A percentile compares a stretch with the other conserved stretches of the same genome.
Evolutionary conservation across 2,329 filamentous ascomycete species (phyloP).

Genomic region (Cryphonectria naterciae): DNA sequence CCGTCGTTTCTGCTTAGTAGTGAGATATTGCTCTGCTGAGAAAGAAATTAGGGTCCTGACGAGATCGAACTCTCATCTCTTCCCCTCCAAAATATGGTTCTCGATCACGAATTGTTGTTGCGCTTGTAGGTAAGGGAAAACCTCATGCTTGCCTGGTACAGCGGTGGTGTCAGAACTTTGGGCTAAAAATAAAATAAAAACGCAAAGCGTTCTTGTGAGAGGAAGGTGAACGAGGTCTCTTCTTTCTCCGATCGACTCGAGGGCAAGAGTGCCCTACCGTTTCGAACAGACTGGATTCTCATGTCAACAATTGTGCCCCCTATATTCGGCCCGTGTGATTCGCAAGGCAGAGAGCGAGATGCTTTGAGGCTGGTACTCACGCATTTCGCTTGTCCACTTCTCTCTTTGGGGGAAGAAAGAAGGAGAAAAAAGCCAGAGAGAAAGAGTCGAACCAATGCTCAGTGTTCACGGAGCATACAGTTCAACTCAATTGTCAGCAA

Average conservation of each 20-base stretch:
- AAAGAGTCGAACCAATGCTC: background rate
- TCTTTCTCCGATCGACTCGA: background rate
- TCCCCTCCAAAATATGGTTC: background rate
- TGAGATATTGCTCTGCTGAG: background rate
- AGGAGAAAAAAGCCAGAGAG: background rate
- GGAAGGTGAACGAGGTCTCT: background rate
- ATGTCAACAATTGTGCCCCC: background rate
- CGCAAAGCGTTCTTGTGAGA: background rate
- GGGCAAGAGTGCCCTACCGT: background rate
- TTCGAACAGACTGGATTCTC: background rate
- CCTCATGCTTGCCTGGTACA: background rate
- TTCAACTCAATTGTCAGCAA: background rate
- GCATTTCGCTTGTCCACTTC: background rate
- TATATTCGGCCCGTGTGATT: background rate
- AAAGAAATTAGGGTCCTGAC: background rate
- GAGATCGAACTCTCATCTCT: background rate
- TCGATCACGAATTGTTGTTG: background rate
- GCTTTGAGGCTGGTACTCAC: background rate
- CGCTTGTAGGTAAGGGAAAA: background rate
- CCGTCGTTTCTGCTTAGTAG: background rate
- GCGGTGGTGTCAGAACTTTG: background rate
- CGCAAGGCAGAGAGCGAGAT: background rate
- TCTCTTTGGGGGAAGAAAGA: background rate
- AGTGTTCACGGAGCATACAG: background rate
- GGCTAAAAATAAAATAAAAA: background rate